Evolutionary conservation across 2,329 filamentous ascomycete species (phyloP), one percentile per base, ranked within the genome.

Genomic region (Thyridium curvatum): DNA sequence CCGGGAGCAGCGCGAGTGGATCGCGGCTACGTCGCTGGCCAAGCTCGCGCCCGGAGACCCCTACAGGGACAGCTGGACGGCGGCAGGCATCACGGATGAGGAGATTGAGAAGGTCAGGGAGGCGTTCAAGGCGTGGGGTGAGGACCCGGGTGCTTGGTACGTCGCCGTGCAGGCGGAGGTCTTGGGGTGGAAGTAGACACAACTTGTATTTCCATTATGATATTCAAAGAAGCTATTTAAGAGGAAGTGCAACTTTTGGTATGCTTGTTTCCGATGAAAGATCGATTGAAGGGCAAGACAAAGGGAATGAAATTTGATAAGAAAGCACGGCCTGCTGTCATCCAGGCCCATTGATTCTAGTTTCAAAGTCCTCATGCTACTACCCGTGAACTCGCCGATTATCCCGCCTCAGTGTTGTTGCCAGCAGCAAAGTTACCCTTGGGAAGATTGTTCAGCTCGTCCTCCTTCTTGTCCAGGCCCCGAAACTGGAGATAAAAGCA

Each of bases 401-500:
- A 26, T 6, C 21, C 10, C 21, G 6, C 21, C 6, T 26, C 21
- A 26, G 10, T 10, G 6, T 26, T 6, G 21, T 6, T 10, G 10
- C 10, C 10, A 6, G 21, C 10, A 6, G 6, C 10, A 26, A 26
- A 41, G 33, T 41, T 37, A 12, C 35, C 30, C 30, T 34, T 37
- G 34, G 35, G 34, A 26, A 73, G 57, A 57, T 74, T 69, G 48
- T 86, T 86, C 37, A 85, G 59, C 33, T 66, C 59, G 53, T 86
- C 82, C 52, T 86, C 82, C 49, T 76, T 64, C 41, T 55, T 61
- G 52, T 86, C 82, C 3, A 79, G 61, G 4, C 66, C 59, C 16
- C 69, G 60, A 59, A 81, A 82, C 45, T 69, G 74, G 44, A 78
- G 52, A 79, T 81, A 90, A 66, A 91, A 90, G 14, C 72, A 63